phyloP scores from a whole-genome alignment of 164 flowering plant genomes.

The Tetracentron sinense region DNA sequence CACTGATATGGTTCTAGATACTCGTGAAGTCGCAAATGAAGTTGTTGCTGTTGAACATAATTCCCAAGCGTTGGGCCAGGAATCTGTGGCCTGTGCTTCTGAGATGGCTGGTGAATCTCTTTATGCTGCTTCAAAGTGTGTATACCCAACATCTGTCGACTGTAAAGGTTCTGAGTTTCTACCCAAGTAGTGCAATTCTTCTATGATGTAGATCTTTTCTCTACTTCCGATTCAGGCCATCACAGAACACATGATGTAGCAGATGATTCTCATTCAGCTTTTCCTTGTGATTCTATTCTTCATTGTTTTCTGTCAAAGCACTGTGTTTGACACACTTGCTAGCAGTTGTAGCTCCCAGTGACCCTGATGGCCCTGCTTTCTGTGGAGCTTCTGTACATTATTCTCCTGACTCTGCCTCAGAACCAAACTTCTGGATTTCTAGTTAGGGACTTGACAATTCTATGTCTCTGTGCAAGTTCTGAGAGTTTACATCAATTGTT shows the following conservation, averaged over 20 bases:
- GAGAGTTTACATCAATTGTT: background rate
- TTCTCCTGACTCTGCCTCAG: background rate
- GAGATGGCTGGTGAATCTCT: conserved; percentile 1
- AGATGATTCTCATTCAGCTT: background rate
- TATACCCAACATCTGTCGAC: background rate
- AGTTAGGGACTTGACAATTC: background rate
- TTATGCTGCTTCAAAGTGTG: background rate
- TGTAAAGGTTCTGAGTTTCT: background rate
- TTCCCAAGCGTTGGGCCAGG: conserved; percentile 1
- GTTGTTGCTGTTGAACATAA: background rate
- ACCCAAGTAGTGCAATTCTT: background rate
- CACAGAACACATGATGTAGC: background rate
- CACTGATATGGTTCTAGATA: background rate
- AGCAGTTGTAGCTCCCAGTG: conserved; percentile 1
- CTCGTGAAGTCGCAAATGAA: conserved; percentile 1
- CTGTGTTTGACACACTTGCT: background rate
- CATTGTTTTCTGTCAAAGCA: background rate
- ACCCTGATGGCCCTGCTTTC: background rate
- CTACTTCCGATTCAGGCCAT: background rate
- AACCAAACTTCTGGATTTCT: background rate
- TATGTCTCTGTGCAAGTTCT: background rate
- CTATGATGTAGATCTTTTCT: background rate
- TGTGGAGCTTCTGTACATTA: background rate
- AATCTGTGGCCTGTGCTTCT: conserved; percentile 2
- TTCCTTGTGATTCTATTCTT: background rate